These are phyloP conservation scores for Phoenix roebelenii DNA, from an alignment of 176 grass and related monocot species.

Conservation along the genomic window DNA sequence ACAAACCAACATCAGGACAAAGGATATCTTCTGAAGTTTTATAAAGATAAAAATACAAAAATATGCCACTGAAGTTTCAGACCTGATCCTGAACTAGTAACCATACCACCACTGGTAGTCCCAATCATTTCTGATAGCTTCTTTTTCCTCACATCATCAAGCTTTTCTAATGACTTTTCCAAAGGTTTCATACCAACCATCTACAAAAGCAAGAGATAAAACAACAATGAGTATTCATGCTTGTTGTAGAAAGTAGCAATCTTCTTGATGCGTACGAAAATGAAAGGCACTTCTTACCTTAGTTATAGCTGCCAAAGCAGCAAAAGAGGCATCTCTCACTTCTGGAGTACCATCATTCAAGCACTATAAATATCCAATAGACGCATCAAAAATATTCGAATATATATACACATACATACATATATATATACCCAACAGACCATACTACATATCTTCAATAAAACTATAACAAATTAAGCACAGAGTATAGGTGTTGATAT, in stretches of 20 bases:
- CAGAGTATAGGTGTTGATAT: neutral
- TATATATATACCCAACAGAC: neutral
- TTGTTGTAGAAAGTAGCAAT: too few species aligned
- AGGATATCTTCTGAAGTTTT: too few species aligned
- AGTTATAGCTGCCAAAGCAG: conserved; percentile 75
- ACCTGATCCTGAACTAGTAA: conserved; percentile 56
- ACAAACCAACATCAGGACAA: conserved; percentile 7
- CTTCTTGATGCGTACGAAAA: too few species aligned
- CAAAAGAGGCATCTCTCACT: conserved; percentile 85
- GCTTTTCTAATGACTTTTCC: conserved; percentile 86
- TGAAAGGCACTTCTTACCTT: conserved; percentile 39
- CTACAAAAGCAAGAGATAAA: conserved; percentile 37
- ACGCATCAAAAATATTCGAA: neutral
- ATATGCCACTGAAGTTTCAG: conserved; percentile 5
- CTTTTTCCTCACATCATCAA: conserved; percentile 97
- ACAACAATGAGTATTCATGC: neutral
- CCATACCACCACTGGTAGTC: conserved; percentile 33
- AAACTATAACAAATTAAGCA: too few species aligned
- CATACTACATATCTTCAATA: too few species aligned
- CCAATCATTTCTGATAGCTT: conserved; percentile 98
- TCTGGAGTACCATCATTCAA: conserved; percentile 98
- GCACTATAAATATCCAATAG: conserved; percentile 38
- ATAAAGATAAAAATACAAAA: neutral
- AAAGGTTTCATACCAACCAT: conserved; percentile 99
- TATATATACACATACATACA: neutral